phyloP scores from a whole-genome alignment of 2,329 filamentous ascomycete genomes.

The Aspergillus proliferans region DNA sequence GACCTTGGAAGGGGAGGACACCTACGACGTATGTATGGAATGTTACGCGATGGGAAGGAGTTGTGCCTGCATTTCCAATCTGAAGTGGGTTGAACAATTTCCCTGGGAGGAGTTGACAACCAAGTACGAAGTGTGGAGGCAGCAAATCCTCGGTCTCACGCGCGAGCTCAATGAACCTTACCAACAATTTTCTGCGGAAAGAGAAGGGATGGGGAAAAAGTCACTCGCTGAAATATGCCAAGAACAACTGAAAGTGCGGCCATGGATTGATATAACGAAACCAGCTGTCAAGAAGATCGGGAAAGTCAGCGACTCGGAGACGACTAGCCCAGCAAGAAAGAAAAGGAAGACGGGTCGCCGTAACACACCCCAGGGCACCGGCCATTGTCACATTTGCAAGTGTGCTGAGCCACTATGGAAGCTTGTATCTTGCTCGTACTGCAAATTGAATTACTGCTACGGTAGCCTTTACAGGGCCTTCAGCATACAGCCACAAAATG shows the following conservation, averaged over 20 bases:
- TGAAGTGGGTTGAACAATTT: constrained; percentile 92
- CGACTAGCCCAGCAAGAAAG: constrained; percentile 57
- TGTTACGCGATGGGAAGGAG: constrained; percentile 97
- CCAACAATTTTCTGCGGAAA: constrained; percentile 56
- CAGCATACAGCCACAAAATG: constrained; percentile 75
- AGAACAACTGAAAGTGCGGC: constrained; percentile 71
- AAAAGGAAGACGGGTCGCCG: constrained; percentile 52
- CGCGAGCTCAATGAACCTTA: constrained; percentile 61
- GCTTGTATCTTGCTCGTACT: constrained; percentile 72
- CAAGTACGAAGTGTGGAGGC: constrained; percentile 77
- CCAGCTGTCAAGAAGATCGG: constrained; percentile 33
- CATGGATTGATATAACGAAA: constrained; percentile 75
- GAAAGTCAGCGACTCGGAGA: constrained; percentile 47
- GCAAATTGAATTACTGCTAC: constrained; percentile 77
- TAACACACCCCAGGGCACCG: constrained; percentile 46
- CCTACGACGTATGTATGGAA: constrained; percentile 96
- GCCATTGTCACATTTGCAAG: constrained; percentile 74
- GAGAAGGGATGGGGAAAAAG: constrained; percentile 63
- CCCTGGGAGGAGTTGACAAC: constrained; percentile 69
- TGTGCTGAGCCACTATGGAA: constrained; percentile 78
- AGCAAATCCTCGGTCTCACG: constrained; percentile 67
- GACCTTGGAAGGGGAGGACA: constrained; percentile 66
- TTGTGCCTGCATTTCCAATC: constrained; percentile 76
- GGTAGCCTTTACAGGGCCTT: constrained; percentile 89
- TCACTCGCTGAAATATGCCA: constrained; percentile 90